Evolutionary conservation across 768 basidiomycete genomes (phyloP).

Genomic region (Suillus subluteus): DNA sequence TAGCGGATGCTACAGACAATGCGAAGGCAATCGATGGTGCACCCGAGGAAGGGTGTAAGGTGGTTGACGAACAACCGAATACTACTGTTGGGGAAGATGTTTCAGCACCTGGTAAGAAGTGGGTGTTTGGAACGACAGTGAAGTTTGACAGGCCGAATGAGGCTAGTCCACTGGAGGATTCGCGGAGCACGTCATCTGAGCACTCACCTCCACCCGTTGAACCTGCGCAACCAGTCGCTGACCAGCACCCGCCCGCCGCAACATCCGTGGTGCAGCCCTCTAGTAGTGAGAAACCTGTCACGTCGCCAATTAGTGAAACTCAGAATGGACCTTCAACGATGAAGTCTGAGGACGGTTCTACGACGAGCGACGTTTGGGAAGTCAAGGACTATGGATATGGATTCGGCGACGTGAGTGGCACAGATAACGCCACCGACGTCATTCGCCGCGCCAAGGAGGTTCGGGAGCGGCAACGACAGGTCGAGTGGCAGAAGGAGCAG

Average conservation of each 20-base stretch:
- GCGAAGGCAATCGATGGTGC: constrained; percentile 5
- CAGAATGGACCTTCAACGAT: constrained; percentile 12
- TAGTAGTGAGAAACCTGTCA: background rate
- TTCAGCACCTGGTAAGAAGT: constrained; percentile 38
- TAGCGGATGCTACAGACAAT: constrained; percentile 2
- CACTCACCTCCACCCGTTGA: constrained; percentile 6
- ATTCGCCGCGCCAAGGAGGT: constrained; percentile 34
- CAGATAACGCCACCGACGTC: constrained; percentile 35
- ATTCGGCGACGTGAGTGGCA: constrained; percentile 52
- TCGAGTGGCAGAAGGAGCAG: constrained; percentile 19
- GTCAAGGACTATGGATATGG: constrained; percentile 69
- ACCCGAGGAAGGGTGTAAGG: background rate
- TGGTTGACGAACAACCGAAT: background rate
- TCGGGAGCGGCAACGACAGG: constrained; percentile 25
- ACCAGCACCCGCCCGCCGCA: background rate
- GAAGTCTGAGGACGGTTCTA: constrained; percentile 21
- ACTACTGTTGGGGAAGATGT: constrained; percentile 7
- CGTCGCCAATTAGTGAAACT: background rate
- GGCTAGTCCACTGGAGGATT: background rate
- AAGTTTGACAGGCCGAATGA: constrained; percentile 16
- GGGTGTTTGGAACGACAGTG: constrained; percentile 60
- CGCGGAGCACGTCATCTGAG: background rate
- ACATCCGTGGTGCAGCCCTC: background rate
- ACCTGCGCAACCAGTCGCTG: background rate
- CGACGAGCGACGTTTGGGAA: constrained; percentile 46